Evolutionary conservation across 2,329 filamentous ascomycete species (phyloP), one percentile per base, ranked within the genome.

Genomic region (Sclerotinia nivalis): DNA sequence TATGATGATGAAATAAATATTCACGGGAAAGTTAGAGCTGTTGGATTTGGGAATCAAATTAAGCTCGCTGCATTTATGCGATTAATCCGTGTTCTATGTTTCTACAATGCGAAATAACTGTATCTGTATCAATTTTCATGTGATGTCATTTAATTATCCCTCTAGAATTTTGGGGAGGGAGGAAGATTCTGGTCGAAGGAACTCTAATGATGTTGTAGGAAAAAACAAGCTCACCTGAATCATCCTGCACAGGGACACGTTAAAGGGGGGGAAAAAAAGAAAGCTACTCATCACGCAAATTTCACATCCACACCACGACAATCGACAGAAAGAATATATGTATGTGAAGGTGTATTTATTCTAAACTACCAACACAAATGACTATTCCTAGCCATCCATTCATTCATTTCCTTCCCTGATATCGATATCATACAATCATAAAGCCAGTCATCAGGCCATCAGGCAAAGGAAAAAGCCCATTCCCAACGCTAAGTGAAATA

Each of bases 401-500:
- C 34, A 40, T n/a, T 40, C 55, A 59, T 59, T 22, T 43, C 40
- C 25, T 34, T 55, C 52, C 54, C 22, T 55, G 54, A 55, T 34
- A 55, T 55, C 54, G 22, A 18, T 43, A 43, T 43, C 40, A 18
- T 55, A 20, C 15, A 34, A 10, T 34, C 54, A 55, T 55, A 49
- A n/a, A 31, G 45, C 34, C 15, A n/a, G 55, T 20, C 22, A 37
- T 56, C 52, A 55, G 10, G 4, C 31, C 25, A 34, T 37, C 34
- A n/a, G 7, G 31, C 55, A 58, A 58, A 20, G n/a, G 4, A 15
- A 58, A 58, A 40, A 3, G 22, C 37, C 31, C 43, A 49, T 37
- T 62, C 45, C 60, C 60, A 37, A 62, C 60, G 60, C 45, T 49
- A 50, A 62, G 22, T 37, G 12, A 62, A 62, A 37, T 62, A 62